Evolutionary conservation across 1,139 yeast species (phyloP).

Genomic region (Scheffersomyces titani): DNA sequence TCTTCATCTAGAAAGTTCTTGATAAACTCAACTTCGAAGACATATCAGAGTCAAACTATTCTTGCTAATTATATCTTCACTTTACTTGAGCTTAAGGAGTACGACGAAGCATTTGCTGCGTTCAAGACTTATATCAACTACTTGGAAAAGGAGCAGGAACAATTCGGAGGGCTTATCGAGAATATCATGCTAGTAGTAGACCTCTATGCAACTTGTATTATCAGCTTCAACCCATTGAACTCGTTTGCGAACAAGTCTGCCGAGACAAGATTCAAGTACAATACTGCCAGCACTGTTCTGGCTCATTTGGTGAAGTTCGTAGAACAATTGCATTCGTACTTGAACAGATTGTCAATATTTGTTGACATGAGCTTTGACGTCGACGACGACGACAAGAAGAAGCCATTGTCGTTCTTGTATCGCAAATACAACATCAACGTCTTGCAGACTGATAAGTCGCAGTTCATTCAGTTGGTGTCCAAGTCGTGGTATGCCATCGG

Average conservation of each 20-base stretch:
- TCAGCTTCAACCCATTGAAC: constrained; percentile 39
- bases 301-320: constrained; percentile 18
- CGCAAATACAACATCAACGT: constrained; percentile 38
- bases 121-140: constrained; percentile 40
- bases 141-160: constrained; percentile 35
- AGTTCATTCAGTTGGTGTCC: constrained; percentile 33
- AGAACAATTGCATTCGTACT: constrained; percentile 22
- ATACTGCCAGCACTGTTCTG: constrained; percentile 23
- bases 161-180: constrained; percentile 30
- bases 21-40: constrained; percentile 30
- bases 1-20: constrained; percentile 34
- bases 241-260: constrained; percentile 19
- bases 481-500: constrained; percentile 45
- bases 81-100: constrained; percentile 37
- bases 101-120: constrained; percentile 48
- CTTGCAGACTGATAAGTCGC: constrained; percentile 29
- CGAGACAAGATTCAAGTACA: constrained; percentile 27
- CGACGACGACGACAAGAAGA: constrained; percentile 8
- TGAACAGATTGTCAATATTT: constrained; percentile 21
- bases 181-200: constrained; percentile 41
- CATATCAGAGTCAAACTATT: constrained; percentile 42
- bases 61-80: constrained; percentile 35
- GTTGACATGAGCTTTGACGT: constrained; percentile 32
- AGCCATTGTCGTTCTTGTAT: constrained; percentile 38
- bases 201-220: constrained; percentile 35